Percentiles rank a stretch among this genome's conserved stretches.
Evolutionary conservation across 2,329 filamentous ascomycete genomes (phyloP).

Genomic region (Aspergillus unguis): DNA sequence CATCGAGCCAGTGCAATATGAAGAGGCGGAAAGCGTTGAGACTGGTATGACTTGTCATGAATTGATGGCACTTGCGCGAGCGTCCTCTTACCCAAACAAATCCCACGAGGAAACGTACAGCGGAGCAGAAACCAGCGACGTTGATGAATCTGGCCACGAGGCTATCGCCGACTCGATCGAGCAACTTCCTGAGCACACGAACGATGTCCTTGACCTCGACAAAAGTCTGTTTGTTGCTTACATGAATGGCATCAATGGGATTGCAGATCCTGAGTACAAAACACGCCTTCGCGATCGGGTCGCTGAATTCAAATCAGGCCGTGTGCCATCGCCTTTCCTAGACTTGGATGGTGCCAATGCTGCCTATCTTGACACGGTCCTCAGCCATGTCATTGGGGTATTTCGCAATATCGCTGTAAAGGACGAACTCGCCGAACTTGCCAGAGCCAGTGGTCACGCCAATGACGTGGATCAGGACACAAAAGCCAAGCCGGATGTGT

Average conservation of each 20-base stretch:
- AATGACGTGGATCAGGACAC: conserved; percentile 11
- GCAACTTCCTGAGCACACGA: conserved; percentile 32
- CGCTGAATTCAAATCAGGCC: conserved; percentile 33
- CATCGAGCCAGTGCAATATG: conserved; percentile 29
- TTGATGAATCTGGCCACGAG: conserved; percentile 14
- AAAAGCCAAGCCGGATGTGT: conserved; percentile 20
- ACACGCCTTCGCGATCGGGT: conserved; percentile 32
- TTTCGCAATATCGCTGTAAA: conserved; percentile 40
- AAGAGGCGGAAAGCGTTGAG: conserved; percentile 25
- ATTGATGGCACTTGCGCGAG: conserved; percentile 35
- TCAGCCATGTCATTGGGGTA: conserved; percentile 38
- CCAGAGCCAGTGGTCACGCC: conserved; percentile 26
- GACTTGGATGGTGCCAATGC: conserved; percentile 29
- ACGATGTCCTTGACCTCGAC: conserved; percentile 39
- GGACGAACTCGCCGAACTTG: conserved; percentile 36
- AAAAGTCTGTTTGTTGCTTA: conserved; percentile 39
- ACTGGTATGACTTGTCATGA: conserved; percentile 40
- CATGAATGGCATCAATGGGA: conserved; percentile 42
- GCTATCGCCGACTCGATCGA: conserved; percentile 21
- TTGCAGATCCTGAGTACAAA: conserved; percentile 33
- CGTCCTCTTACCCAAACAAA: conserved; percentile 15
- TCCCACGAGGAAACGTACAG: conserved; percentile 19
- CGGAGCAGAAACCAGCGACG: conserved; percentile 12
- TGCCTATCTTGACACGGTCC: conserved; percentile 36
- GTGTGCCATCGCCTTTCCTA: conserved; percentile 31